Base-by-base conservation (phyloP, 306 rosid genomes). In the Lupinus albus region DNA sequence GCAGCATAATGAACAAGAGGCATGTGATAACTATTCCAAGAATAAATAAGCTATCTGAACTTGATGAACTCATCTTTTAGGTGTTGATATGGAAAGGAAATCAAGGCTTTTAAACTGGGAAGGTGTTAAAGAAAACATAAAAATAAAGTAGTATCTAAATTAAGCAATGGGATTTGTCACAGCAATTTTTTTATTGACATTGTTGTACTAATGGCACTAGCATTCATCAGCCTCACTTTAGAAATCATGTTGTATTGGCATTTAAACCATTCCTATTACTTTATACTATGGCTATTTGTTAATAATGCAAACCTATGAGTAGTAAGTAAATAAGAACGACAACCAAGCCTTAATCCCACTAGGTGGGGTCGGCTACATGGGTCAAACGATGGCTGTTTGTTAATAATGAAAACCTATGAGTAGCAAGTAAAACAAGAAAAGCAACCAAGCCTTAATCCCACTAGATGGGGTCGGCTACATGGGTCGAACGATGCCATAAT, bases 1-100 rank as follows among this genome's bases (percentile, higher is more conserved):
- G 85, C 74, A 61, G 11, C 14, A 53, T 41, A 71, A 72, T 8
- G 70, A 76, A 70, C 44, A 60, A 67, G 73, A 32, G 55, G 64
- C 14, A 50, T 16, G 28, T n/a, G 2, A n/a, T 44, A 44, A 59
- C 21, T 71, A 4, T 20, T 80, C 44, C 36, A 39, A 53, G 35
- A 50, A 70, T 8, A 38, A 38, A 38, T 45, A 68, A 32, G 25
- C 39, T 28, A 69, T 60, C 21, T 15, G 44, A 11, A 36, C 41
- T 2, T 39, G 55, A 18, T 50, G 45, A 53, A 33, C 42, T n/a
- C 25, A 64, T 41, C 53, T 35, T 45, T 63, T 7, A 39, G 32
- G 14, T 56, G 67, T 66, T 33, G 18, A 48, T 13, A 42, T 51
- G 7, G 14, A 51, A 38, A 55, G 32, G 61, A 36, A 4, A 18